Conservation (phyloP, 1,284 basidiomycete genomes). For the Moniliella sp. region DNA sequence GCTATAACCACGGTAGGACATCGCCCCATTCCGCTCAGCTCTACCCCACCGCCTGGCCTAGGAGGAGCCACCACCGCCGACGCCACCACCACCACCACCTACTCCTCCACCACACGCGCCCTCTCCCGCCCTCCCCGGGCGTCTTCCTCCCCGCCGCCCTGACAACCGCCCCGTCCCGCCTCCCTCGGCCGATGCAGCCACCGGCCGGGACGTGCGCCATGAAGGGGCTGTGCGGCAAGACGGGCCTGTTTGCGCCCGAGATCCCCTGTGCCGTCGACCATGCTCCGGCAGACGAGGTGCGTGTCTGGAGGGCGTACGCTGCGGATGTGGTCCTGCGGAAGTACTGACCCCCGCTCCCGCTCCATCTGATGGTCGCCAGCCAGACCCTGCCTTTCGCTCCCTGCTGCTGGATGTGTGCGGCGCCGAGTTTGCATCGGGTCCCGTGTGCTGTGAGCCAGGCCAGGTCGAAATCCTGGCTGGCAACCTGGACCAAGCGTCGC, state of each 20-base stretch:
- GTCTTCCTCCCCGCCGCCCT: neutral
- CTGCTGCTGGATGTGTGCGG: conserved; percentile 52
- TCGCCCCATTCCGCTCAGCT: too few species aligned
- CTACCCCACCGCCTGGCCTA: too few species aligned
- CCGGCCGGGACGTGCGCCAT: conserved; percentile 16
- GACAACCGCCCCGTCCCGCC: too few species aligned
- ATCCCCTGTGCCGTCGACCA: conserved; percentile 17
- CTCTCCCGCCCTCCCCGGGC: neutral
- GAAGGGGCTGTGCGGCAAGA: conserved; percentile 23
- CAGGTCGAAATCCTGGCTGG: conserved; percentile 58
- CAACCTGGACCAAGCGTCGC: conserved; percentile 60
- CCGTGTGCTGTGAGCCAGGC: conserved; percentile 55
- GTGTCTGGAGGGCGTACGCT: too few species aligned
- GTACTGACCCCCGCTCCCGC: too few species aligned
- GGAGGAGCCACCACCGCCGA: too few species aligned
- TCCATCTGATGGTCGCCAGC: too few species aligned
- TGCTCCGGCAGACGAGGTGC: conserved; percentile 2
- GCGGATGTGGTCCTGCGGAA: too few species aligned
- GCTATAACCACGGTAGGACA: too few species aligned
- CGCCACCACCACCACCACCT: neutral
- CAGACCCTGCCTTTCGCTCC: conserved; percentile 5
- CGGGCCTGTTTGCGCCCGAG: conserved; percentile 14
- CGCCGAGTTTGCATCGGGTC: conserved; percentile 47
- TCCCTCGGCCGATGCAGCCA: too few species aligned
- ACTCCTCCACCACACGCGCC: neutral